Evolutionary conservation across 1,139 yeast genomes (phyloP), one percentile per base, ranked within the genome.

Genomic region (Scheffersomyces titani): DNA sequence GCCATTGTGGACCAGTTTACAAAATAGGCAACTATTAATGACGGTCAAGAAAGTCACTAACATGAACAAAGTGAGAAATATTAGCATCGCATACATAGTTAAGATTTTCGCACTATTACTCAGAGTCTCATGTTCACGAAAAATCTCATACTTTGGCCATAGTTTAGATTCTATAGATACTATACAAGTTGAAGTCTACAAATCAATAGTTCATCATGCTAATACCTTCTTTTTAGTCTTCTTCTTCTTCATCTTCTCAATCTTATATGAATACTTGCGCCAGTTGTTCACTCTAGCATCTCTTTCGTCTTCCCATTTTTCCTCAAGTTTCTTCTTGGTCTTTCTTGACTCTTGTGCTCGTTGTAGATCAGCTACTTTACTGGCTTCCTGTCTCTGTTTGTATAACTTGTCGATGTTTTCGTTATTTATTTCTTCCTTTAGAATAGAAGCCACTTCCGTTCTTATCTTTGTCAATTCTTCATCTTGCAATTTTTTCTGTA

Each of bases 271-370:
- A 65, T 83, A 88, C 7, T 70, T 71, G 54, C 92, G 72, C 93
- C 93, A 88, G 64, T 77, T 84, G 20, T 73, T 72, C 7, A 88
- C 91, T 50, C 93, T 71, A 3, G 70, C 70, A 54, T 86, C 92
- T 54, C 92, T 61, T 19, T 79, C 80, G 55, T 82, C 84, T 64
- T 87, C 92, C 93, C 93, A 88, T 44, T 77, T 75, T 55, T 77
- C 70, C 50, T 82, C 83, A 59, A 76, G 61, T 57, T 80, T 74
- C 52, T 73, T 71, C 59, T 78, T 76, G 49, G 70, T 61, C 52
- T 77, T 74, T 54, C 78, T 65, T 60, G 80, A 81, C 63, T 73
- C 69, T 57, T 68, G 76, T 63, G 69, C 75, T 65, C 65, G 79
- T 72, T 70, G 63, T 13, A 61, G 50, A 20, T 67, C 70, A n/a